Evolutionary conservation across 345 rosid species (phyloP), one percentile per base, ranked within the genome.

Genomic region (Gossypium herbaceum): DNA sequence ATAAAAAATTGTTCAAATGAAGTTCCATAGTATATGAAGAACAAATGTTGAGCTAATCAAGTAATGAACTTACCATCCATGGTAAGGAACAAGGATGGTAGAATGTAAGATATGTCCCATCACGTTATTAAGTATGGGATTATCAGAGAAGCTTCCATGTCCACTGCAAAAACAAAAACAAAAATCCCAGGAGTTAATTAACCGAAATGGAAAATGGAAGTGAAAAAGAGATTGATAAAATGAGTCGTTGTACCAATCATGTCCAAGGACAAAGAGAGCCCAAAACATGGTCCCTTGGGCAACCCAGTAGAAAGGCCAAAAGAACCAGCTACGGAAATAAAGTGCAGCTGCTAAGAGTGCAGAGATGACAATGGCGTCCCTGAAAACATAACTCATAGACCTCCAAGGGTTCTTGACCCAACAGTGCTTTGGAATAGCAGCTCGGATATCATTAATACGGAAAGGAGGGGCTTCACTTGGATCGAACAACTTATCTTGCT

Each of bases 221-320:
- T 22, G 61, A 3, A 57, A 2, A 11, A 7, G 20, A 1, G 0
- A 56, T 56, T 20, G 41, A 34, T 34, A 5, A 34, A 5, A 34
- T 34, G 41, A 34, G 41, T 34, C 7, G 41, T 34, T 0, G 12
- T 56, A 57, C 97, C 97, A 92, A 75, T 92, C 97, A 76, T 92
- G 97, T 66, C 97, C 97, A n/a, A 92, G 94, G 56, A 92, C 97
- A 84, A 92, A 92, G 29, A 90, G 74, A 66, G 92, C 97, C 97
- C 97, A 92, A 59, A 90, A 92, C 84, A 92, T 88, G n/a, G 94
- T 92, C 47, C 94, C 97, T 75, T 92, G 97, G 15, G 82, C 87
- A 73, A 73, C 73, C 97, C 97, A 92, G 64, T 92, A 92, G 22
- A 90, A 76, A 9, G 92, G 94, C 92, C 90, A 87, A 59, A 82